phyloP scores from a whole-genome alignment of 2,329 filamentous ascomycete genomes.

The Xylariaceae sp. region DNA sequence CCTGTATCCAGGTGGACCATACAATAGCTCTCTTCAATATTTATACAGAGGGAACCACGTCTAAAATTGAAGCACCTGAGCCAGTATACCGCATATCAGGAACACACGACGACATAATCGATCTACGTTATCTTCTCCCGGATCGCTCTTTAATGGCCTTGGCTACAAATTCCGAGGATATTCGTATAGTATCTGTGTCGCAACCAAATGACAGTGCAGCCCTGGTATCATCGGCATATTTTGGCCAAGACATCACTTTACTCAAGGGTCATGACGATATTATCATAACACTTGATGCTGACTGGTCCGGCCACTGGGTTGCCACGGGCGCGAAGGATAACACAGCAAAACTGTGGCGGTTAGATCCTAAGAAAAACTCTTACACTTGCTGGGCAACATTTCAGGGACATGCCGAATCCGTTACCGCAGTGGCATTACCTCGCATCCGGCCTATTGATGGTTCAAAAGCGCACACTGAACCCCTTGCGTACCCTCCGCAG shows the following conservation, averaged over 20 bases:
- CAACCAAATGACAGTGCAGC: conserved; percentile 35
- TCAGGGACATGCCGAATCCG: conserved; percentile 87
- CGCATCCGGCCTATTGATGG: conserved; percentile 62
- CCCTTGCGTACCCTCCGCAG: conserved; percentile 72
- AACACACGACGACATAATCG: conserved; percentile 96
- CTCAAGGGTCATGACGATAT: conserved; percentile 93
- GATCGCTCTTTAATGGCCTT: conserved; percentile 80
- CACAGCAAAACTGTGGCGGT: conserved; percentile 81
- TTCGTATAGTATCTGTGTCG: conserved; percentile 75
- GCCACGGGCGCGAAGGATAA: conserved; percentile 97
- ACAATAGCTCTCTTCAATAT: conserved; percentile 69
- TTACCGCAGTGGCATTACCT: conserved; percentile 84
- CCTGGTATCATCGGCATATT: conserved; percentile 53
- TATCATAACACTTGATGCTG: conserved; percentile 87
- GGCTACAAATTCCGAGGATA: conserved; percentile 91
- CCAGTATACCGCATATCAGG: conserved; percentile 80
- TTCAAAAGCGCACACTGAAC: conserved; percentile 67
- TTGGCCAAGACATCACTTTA: conserved; percentile 82
- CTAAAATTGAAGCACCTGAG: conserved; percentile 39
- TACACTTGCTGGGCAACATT: conserved; percentile 79
- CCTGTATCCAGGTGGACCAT: conserved; percentile 86
- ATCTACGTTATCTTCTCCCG: conserved; percentile 78
- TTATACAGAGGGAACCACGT: conserved; percentile 39
- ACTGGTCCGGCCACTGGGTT: conserved; percentile 97
- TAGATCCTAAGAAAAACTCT: conserved; percentile 70